Conservation (phyloP, 2,329 filamentous ascomycete species). For the Chaetomium olivaceum region DNA sequence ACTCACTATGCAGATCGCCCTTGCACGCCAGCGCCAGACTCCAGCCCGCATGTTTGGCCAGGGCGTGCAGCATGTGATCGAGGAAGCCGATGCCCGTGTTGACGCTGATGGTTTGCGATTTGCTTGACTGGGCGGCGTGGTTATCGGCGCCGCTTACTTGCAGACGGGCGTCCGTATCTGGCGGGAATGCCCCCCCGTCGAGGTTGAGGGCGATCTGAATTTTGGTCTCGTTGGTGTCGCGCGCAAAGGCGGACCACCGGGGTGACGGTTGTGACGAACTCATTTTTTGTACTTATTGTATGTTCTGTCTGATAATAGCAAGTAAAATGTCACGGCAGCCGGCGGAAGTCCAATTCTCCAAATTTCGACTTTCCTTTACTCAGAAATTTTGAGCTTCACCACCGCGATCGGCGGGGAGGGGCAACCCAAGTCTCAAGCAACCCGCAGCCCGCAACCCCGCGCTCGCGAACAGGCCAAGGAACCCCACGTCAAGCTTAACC, state of each 20-base stretch:
- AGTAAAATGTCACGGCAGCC: not conserved
- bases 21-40: slow-evolving; percentile 78
- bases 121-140: slow-evolving; percentile 83
- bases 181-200: slow-evolving; percentile 79
- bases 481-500: too few species aligned
- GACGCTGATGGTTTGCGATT: slow-evolving; percentile 81
- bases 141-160: slow-evolving; percentile 53
- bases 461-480: not conserved
- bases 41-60: slow-evolving; percentile 96
- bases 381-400: slow-evolving; percentile 15
- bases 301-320: not conserved
- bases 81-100: slow-evolving; percentile 96
- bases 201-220: slow-evolving; percentile 91
- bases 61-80: slow-evolving; percentile 97
- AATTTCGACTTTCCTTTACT: not conserved
- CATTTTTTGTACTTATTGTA: slow-evolving; percentile 28
- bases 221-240: slow-evolving; percentile 97
- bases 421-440: not conserved
- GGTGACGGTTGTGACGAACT: slow-evolving; percentile 34
- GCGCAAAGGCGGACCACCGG: slow-evolving; percentile 76
- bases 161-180: slow-evolving; percentile 60
- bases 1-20: slow-evolving; percentile 87
- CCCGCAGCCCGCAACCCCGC: slow-evolving; percentile 11
- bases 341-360: not conserved
- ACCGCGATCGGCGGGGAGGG: slow-evolving; percentile 23